phyloP scores from a whole-genome alignment of 768 basidiomycete genomes.

The Tulasnella sp. region DNA sequence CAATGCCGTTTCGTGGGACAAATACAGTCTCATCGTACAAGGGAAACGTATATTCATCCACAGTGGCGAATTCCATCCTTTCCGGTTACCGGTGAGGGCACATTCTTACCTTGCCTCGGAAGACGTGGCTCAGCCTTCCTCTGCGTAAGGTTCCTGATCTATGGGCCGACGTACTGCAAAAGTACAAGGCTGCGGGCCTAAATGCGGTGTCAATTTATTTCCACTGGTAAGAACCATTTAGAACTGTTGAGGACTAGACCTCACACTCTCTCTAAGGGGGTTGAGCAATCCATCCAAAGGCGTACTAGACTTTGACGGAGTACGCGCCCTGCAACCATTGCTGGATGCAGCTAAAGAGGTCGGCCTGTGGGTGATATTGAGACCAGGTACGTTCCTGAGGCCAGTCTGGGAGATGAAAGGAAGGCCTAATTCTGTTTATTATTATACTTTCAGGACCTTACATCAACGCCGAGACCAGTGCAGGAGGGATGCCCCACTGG shows the following conservation, averaged over 20 bases:
- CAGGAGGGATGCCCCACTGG: constrained; percentile 64
- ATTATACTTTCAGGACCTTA: constrained; percentile 14
- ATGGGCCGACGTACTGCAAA: constrained; percentile 77
- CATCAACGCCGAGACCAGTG: constrained; percentile 17
- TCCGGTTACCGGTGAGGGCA: constrained; percentile 51
- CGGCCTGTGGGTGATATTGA: constrained; percentile 67
- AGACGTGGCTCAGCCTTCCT: neutral
- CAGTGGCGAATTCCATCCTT: constrained; percentile 79
- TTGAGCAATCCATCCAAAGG: constrained; percentile 63
- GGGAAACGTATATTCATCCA: constrained; percentile 65
- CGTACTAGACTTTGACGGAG: constrained; percentile 60
- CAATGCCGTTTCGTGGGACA: constrained; percentile 39
- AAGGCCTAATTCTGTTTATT: neutral
- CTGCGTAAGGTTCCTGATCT: constrained; percentile 36
- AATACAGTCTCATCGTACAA: constrained; percentile 56
- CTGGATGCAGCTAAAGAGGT: constrained; percentile 62
- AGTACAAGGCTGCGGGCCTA: constrained; percentile 67
- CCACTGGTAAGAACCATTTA: constrained; percentile 34
- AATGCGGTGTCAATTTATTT: constrained; percentile 67
- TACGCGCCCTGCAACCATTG: constrained; percentile 55
- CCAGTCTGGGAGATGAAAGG: neutral
- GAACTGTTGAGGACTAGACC: neutral
- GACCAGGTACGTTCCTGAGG: constrained; percentile 32
- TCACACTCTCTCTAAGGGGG: constrained; percentile 35
- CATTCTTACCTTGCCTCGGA: neutral